Conservation (phyloP, 2,329 filamentous ascomycete species). For the Aspergillus pseudoterreus region DNA sequence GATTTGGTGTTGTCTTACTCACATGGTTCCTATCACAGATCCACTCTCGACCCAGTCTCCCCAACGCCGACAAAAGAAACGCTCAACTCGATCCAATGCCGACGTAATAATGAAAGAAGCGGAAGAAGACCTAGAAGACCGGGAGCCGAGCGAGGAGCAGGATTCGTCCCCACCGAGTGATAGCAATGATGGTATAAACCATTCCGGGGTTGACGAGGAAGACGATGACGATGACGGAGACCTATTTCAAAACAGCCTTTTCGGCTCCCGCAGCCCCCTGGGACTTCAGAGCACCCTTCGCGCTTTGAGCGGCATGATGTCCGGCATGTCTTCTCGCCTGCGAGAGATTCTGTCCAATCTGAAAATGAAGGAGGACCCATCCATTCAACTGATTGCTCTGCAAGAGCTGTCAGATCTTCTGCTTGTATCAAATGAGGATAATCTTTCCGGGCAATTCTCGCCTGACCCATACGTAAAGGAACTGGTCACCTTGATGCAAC, state of each 20-base stretch:
- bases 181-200: slow-evolving; percentile 60
- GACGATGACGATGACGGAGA: slow-evolving; percentile 60
- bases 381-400: slow-evolving; percentile 83
- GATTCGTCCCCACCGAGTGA: slow-evolving; percentile 60
- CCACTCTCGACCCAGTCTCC: slow-evolving; percentile 30
- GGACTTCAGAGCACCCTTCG: slow-evolving; percentile 76
- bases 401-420: slow-evolving; percentile 92
- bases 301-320: slow-evolving; percentile 88
- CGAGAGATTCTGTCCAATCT: slow-evolving; percentile 73
- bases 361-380: slow-evolving; percentile 78
- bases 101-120: slow-evolving; percentile 70
- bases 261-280: slow-evolving; percentile 62
- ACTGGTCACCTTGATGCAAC: slow-evolving; percentile 85
- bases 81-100: slow-evolving; percentile 52
- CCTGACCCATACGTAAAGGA: slow-evolving; percentile 95
- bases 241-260: slow-evolving; percentile 59
- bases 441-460: slow-evolving; percentile 88
- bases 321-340: slow-evolving; percentile 73
- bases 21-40: slow-evolving; percentile 21
- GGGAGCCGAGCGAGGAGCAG: slow-evolving; percentile 45
- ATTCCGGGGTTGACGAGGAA: slow-evolving; percentile 51
- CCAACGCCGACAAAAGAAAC: slow-evolving; percentile 52
- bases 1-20: slow-evolving; percentile 3
- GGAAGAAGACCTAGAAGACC: slow-evolving; percentile 50
- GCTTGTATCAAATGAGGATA: slow-evolving; percentile 93